Base-by-base conservation (phyloP, 2,329 filamentous ascomycete genomes). In the Diplodia seriata region DNA sequence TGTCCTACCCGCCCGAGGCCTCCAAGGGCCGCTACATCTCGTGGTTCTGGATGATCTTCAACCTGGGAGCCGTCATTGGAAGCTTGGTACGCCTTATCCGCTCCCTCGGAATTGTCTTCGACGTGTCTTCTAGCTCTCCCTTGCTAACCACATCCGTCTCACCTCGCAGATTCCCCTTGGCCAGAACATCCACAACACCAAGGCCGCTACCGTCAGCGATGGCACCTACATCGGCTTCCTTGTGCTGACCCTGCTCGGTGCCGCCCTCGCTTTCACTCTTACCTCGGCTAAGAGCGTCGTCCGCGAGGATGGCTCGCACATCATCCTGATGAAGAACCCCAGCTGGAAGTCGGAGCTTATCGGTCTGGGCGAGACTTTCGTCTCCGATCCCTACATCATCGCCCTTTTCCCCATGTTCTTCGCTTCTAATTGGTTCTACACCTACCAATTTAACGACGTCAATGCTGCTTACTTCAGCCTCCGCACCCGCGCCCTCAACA, bases 1-100 rank as follows among this genome's bases (percentile, higher is more conserved):
- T 97, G 88, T 89, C 91, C 50, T 97, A 97, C 78, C 93, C 93
- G 1, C 84, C 86, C 23, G 94, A 97, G 80, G 79, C 87, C 40
- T 87, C 88, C 71, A 97, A 97, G 84, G 94, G 94, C 54, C 89
- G 90, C 69, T 97, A 93, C 78, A 97, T 97, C 77, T 91, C 91
- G 69, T 89, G 89, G 82, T 97, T 97, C 81, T 97, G 94, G 94
- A 89, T 93, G 78, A 96, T 97, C 75, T 97, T 97, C 85, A 97
- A 97, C 80, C 80, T 94, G 69, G 94, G 94, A 73, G 93, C 89
- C 74, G 93, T 97, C 70, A 92, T 97, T 78, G 94, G 94, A 70
- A 89, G 90, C 74, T 76, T 89, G 82, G 86, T 88, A 79, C 77
- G 85, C 77, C 68, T 80, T 18, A 62, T 14, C 67, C 61, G 40